These are phyloP conservation scores for Epithemia pelagica DNA, from an alignment of 108 stramenopile genomes.

Conservation along the genomic window DNA sequence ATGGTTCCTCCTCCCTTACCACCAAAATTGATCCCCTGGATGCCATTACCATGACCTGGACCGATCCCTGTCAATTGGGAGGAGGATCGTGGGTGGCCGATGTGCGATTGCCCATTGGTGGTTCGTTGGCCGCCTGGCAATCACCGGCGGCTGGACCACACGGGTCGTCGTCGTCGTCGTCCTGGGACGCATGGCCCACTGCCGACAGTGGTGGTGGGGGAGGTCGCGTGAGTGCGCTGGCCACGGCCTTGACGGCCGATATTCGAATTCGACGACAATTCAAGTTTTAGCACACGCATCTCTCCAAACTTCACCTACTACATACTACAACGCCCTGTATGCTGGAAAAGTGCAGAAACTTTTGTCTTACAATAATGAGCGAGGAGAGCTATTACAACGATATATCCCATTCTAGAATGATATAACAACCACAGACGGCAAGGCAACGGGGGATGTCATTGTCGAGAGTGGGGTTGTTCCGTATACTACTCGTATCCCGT, in stretches of 20 bases:
- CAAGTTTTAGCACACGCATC: no score
- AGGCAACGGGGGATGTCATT: no score
- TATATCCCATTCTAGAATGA: no score
- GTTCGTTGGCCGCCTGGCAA: not conserved
- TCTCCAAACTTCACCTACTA: no score
- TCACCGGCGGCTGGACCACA: not conserved
- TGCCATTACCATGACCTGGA: slow-evolving; percentile 44
- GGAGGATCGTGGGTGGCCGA: slow-evolving; percentile 46
- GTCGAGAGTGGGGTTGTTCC: no score
- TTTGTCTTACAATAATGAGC: no score
- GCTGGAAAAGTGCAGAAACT: no score
- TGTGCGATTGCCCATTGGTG: slow-evolving; percentile 30
- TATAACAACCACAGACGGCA: no score
- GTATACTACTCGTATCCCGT: no score
- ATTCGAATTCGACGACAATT: slow-evolving; percentile 49
- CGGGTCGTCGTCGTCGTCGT: not conserved
- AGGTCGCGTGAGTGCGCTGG: slow-evolving; percentile 21
- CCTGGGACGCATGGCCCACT: not conserved
- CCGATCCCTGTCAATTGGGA: slow-evolving; percentile 20
- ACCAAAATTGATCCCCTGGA: slow-evolving; percentile 44
- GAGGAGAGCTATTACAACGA: no score
- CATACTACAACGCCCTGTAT: no score
- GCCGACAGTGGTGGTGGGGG: no score
- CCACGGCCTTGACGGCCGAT: slow-evolving; percentile 35
- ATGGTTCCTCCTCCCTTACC: slow-evolving; percentile 11